A percentile compares a stretch with the other conserved stretches of the same genome.
phyloP scores from a whole-genome alignment of 2,329 filamentous ascomycete genomes.

The Orbilia javanica region DNA sequence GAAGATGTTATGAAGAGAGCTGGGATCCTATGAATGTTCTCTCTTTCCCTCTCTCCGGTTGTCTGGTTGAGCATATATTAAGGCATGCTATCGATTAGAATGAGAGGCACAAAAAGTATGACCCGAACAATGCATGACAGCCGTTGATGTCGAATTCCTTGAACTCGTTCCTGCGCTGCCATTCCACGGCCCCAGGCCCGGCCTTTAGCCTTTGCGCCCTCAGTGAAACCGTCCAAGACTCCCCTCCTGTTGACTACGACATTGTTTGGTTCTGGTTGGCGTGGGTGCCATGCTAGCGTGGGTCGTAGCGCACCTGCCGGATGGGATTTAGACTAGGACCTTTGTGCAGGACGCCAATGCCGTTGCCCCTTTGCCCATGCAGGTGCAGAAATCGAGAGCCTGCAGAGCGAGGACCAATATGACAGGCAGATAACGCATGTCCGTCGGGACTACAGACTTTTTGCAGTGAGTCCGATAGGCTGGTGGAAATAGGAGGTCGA shows the following conservation, averaged over 20 bases:
- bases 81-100: neutral
- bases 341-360: conserved; percentile 38
- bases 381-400: conserved; percentile 18
- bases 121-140: neutral
- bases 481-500: conserved; percentile 43
- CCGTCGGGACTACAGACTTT: neutral
- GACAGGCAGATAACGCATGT: conserved; percentile 43
- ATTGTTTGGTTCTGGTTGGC: conserved; percentile 6
- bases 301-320: conserved; percentile 49
- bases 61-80: too few relatives aligned
- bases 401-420: conserved; percentile 23
- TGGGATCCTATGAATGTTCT: conserved; percentile 77
- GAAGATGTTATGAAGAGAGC: conserved; percentile 86
- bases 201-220: neutral
- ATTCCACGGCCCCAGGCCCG: conserved; percentile 6
- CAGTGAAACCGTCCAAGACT: conserved; percentile 14
- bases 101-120: neutral
- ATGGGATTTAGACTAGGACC: conserved; percentile 35
- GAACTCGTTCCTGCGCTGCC: neutral
- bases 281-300: conserved; percentile 24
- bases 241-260: conserved; percentile 15
- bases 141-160: neutral
- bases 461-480: conserved; percentile 16
- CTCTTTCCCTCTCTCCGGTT: neutral
- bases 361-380: conserved; percentile 48